Percentiles rank a stretch among this genome's conserved stretches.
Evolutionary conservation across 192 early-diverging fungal species (phyloP).

Genomic region (Polychytrium aggregatum): DNA sequence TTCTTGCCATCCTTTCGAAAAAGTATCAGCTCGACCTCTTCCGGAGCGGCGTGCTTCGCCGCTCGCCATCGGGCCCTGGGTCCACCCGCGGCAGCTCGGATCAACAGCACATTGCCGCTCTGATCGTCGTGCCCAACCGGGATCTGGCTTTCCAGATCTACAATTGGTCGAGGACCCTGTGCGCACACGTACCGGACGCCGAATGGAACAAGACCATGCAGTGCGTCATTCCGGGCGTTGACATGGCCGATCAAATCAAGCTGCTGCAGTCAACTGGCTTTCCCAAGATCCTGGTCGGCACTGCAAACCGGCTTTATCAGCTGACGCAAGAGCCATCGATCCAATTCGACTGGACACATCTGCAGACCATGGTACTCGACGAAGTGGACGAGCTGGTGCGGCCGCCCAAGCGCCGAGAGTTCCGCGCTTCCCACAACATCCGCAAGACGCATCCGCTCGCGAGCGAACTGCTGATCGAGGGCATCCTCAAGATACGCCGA

Average conservation of each 20-base stretch:
- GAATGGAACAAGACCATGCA: slow-evolving; percentile 20
- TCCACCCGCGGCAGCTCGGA: not conserved
- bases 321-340: slow-evolving; percentile 7
- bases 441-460: slow-evolving; percentile 18
- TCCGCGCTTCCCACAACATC: slow-evolving; percentile 16
- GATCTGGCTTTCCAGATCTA: slow-evolving; percentile 30
- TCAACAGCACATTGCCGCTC: not conserved
- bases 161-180: slow-evolving; percentile 9
- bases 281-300: slow-evolving; percentile 32
- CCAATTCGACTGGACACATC: slow-evolving; percentile 16
- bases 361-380: slow-evolving; percentile 34
- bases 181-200: not conserved
- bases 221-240: slow-evolving; percentile 18
- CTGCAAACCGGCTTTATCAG: slow-evolving; percentile 20
- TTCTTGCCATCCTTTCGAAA: slow-evolving; percentile 23
- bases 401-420: slow-evolving; percentile 12
- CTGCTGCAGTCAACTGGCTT: slow-evolving; percentile 5
- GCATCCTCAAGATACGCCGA: slow-evolving; percentile 15
- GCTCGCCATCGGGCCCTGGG: too few species aligned
- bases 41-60: not conserved
- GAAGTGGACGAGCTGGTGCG: slow-evolving; percentile 29
- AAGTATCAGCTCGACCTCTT: not conserved
- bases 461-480: slow-evolving; percentile 21
- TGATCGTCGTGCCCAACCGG: slow-evolving; percentile 29
- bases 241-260: slow-evolving; percentile 10